Conservation (phyloP, 352 stramenopile species). For the Blastocystis sp. region DNA sequence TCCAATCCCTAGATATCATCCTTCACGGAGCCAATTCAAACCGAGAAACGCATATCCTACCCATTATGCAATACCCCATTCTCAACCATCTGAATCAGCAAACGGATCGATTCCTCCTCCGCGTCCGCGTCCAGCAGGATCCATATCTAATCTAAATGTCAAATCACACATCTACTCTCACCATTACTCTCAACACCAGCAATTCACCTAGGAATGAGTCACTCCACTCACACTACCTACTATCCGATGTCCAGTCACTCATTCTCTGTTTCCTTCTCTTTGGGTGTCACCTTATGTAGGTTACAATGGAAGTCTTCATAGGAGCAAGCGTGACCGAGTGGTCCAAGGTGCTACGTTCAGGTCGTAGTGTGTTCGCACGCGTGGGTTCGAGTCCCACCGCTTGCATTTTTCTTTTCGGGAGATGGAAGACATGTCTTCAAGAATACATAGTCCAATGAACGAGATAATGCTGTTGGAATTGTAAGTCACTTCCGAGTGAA, state of each 20-base stretch:
- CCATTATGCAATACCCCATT: background rate
- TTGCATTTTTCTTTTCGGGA: constrained; percentile 7
- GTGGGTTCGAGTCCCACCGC: constrained; percentile 22
- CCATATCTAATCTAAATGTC: too few species aligned
- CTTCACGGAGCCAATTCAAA: background rate
- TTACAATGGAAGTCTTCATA: background rate
- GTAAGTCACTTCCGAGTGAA: too few species aligned
- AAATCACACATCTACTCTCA: too few species aligned
- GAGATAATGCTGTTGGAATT: too few species aligned
- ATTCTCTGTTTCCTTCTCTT: background rate
- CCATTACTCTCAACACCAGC: too few species aligned
- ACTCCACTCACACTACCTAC: background rate
- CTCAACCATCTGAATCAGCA: background rate
- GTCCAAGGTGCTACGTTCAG: constrained; percentile 46
- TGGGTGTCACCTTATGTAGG: too few species aligned
- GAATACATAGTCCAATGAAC: too few species aligned
- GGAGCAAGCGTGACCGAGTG: constrained; percentile 25
- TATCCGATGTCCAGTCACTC: background rate
- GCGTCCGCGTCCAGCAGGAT: background rate
- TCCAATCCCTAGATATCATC: background rate
- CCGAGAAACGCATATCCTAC: background rate
- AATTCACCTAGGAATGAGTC: too few species aligned
- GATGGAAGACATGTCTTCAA: too few species aligned
- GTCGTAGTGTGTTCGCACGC: constrained; percentile 47
- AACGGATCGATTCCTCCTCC: constrained; percentile 28